Evolutionary conservation across 1,139 yeast genomes (phyloP), one percentile per base, ranked within the genome.

Genomic region (Yamadazyma triangularis): DNA sequence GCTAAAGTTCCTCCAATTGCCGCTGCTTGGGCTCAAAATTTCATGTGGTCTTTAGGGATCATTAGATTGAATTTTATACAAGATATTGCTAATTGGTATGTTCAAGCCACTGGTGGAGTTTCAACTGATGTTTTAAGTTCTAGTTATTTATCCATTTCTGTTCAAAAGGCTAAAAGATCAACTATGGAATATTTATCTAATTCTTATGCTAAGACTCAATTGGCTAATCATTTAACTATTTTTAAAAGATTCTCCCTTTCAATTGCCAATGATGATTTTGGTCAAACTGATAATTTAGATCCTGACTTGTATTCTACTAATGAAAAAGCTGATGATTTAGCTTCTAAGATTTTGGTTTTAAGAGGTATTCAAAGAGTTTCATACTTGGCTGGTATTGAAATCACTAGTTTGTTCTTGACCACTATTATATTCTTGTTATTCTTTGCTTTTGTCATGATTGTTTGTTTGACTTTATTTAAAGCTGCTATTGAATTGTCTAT

Each of bases 11-110:
- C 98, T 7, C 98, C 98, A 4, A 87, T 91, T 42, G 97, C 97
- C 8, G 91, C 96, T 2, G 93, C 97, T 4, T 91, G 99, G 99
- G 81, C 95, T 23, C 96, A 91, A 57, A 91, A 91, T 63, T 91
- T 91, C 66, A 80, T 79, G 62, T 91, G 98, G 98, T 80, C 96
- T 4, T 72, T 91, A 71, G 98, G 98, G 33, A 79, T 91, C 41
- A 86, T 93, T 46, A 70, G 73, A 35, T 77, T 79, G 8, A 63
- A 64, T n/a, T 87, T 89, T 50, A 83, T 91, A 76, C 98, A 91
- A 58, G 57, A 67, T 29, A 85, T 89, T 36, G 82, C 94, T 47
- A 77, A 80, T 53, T 91, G 98, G 98, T 91, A 91, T 59, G 79
- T 91, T 35, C 95, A 89, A 59, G 69, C 96, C n/a, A 91, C 98